Evolutionary conservation across 495 filamentous ascomycete species (phyloP), one percentile per base, ranked within the genome.

Genomic region (Trichoderma virens): DNA sequence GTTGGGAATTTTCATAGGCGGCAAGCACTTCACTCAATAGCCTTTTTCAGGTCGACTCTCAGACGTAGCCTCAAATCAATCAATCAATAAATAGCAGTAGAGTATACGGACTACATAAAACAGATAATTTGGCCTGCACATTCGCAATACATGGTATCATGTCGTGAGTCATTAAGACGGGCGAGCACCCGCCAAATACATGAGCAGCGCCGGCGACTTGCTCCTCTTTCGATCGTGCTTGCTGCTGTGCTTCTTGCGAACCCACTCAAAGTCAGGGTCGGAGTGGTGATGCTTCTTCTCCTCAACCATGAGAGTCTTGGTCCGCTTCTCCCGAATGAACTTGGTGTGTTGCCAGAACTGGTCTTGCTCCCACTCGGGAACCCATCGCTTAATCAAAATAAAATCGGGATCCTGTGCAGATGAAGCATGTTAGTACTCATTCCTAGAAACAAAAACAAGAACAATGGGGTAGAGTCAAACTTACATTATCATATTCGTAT

Each of bases 331-430:
- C 35, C 88, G 84, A 65, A 90, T 66, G 60, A 83, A 78, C 63
- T 80, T 77, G 11, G 89, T 90, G 77, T 93, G 88, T 14, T 82
- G 76, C 77, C 90, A 93, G 60, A 93, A 83, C 60, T 86, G 74
- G 56, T 88, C 82, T 68, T 91, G 90, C 69, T 90, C 83, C 66
- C 85, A 81, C 72, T 91, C 86, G 45, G 81, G 79, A 66, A 93
- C 85, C 85, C 85, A 91, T 62, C 83, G 79, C 72, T 90, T 90
- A 79, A 93, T 90, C 63, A 93, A 74, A 63, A 93, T 80, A 66
- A 85, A 92, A 62, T 88, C 85, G 60, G 82, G 79, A 66, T 93
- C 88, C 76, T 82, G 25, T 56, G 13, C 2, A 69, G 72, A 75
- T 31, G 18, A 38, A 25, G 35, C 43, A 28, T 2, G 66, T 76